phyloP scores from a whole-genome alignment of 805 yeast species.

The Ogataea nitratoaversa region DNA sequence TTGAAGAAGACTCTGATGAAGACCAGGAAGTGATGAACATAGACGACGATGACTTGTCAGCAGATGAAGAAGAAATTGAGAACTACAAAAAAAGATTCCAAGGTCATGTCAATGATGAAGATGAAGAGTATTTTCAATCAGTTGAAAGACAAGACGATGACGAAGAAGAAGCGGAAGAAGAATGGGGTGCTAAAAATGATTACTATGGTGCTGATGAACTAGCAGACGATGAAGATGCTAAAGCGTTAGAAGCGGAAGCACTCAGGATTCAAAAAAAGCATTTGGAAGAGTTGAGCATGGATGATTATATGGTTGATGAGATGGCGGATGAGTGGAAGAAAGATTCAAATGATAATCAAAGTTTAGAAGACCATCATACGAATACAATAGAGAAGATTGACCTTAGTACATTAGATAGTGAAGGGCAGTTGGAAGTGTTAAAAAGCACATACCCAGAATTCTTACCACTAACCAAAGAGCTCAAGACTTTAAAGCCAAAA shows the following conservation, averaged over 20 bases:
- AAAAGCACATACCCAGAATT: constrained; percentile 77
- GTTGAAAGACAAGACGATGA: constrained; percentile 31
- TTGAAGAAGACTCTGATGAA: constrained; percentile 32
- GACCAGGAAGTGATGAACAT: constrained; percentile 31
- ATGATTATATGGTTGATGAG: constrained; percentile 73
- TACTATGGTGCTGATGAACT: constrained; percentile 62
- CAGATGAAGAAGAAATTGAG: constrained; percentile 44
- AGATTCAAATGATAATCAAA: constrained; percentile 35
- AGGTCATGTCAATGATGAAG: constrained; percentile 46
- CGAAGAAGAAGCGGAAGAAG: constrained; percentile 31
- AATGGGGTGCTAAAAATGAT: constrained; percentile 45
- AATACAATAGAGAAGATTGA: constrained; percentile 37
- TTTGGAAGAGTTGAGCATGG: constrained; percentile 69
- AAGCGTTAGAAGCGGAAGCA: constrained; percentile 83
- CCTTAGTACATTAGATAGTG: constrained; percentile 44
- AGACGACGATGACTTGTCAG: constrained; percentile 43
- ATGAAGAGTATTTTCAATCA: constrained; percentile 36
- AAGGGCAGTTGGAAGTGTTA: constrained; percentile 51
- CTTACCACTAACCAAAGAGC: constrained; percentile 67
- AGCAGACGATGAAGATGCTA: constrained; percentile 74
- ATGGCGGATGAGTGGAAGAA: constrained; percentile 76
- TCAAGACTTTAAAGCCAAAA: constrained; percentile 37
- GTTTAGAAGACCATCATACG: constrained; percentile 30
- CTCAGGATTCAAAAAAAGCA: constrained; percentile 78
- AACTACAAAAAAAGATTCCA: constrained; percentile 24